Conservation (phyloP, 2,329 filamentous ascomycete genomes). For the Pseudogymnoascus sp. region DNA sequence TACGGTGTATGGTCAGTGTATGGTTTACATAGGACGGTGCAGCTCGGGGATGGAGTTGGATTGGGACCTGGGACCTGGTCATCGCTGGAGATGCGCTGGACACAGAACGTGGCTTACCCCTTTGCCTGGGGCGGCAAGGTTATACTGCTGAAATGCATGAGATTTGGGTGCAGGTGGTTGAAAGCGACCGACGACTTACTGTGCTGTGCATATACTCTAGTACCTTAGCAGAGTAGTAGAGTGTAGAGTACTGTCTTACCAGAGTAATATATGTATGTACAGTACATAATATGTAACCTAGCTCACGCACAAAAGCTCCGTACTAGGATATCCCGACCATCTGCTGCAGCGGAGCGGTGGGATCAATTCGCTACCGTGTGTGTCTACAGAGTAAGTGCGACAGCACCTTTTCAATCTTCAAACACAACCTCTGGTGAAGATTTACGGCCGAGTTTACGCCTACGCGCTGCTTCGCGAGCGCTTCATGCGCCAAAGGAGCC, state of each 20-base stretch:
- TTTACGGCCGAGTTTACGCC: background rate
- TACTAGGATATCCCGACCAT: background rate
- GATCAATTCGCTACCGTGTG: background rate
- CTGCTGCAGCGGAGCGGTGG: background rate
- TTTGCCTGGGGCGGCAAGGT: background rate
- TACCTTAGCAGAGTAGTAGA: background rate
- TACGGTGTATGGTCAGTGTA: background rate
- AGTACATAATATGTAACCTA: background rate
- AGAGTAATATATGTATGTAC: background rate
- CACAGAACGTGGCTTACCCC: background rate
- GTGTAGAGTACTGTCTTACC: background rate
- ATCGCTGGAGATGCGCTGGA: background rate
- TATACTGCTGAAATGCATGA: background rate
- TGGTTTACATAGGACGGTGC: background rate
- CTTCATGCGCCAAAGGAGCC: background rate
- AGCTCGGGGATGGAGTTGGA: background rate
- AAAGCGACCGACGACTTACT: background rate
- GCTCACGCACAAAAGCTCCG: background rate
- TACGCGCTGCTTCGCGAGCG: background rate
- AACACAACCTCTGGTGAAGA: background rate
- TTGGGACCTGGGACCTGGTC: background rate
- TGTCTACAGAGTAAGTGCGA: no score
- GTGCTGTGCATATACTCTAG: background rate
- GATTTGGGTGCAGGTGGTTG: background rate
- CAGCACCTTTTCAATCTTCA: background rate